Evolutionary conservation across 164 flowering plant species (phyloP).

Genomic region (Annona cherimola): DNA sequence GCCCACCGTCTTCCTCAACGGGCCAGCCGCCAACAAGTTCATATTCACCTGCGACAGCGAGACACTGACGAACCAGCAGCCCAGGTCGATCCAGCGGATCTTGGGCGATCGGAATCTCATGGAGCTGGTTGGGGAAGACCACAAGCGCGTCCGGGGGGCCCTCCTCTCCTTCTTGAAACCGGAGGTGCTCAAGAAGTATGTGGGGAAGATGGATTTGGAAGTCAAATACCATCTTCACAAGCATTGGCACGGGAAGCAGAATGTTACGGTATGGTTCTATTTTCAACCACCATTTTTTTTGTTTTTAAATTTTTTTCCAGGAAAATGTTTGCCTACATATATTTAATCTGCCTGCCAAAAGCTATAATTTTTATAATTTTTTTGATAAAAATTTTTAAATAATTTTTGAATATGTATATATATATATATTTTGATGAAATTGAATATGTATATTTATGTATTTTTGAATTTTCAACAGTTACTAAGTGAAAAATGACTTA

Average conservation of each 20-base stretch:
- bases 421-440: too few species aligned
- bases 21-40: slow-evolving; percentile 41
- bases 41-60: slow-evolving; percentile 22
- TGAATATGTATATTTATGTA: too few species aligned
- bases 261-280: slow-evolving; percentile 16
- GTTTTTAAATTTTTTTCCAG: too few species aligned
- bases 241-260: slow-evolving; percentile 16
- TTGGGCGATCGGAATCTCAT: slow-evolving; percentile 24
- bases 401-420: too few species aligned
- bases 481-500: too few species aligned
- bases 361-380: too few species aligned
- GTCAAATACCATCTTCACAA: slow-evolving; percentile 16
- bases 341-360: too few species aligned
- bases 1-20: slow-evolving; percentile 31
- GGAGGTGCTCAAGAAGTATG: slow-evolving; percentile 22
- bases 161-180: slow-evolving; percentile 25
- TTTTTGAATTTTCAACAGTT: too few species aligned
- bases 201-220: slow-evolving; percentile 24
- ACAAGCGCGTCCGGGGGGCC: slow-evolving; percentile 24
- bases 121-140: slow-evolving; percentile 27
- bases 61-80: slow-evolving; percentile 26
- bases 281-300: too few species aligned
- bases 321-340: too few species aligned
- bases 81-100: slow-evolving; percentile 23
- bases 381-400: too few species aligned